Evolutionary conservation across 495 filamentous ascomycete species (phyloP), one percentile per base, ranked within the genome.

Genomic region (Gamarada debralockiae): DNA sequence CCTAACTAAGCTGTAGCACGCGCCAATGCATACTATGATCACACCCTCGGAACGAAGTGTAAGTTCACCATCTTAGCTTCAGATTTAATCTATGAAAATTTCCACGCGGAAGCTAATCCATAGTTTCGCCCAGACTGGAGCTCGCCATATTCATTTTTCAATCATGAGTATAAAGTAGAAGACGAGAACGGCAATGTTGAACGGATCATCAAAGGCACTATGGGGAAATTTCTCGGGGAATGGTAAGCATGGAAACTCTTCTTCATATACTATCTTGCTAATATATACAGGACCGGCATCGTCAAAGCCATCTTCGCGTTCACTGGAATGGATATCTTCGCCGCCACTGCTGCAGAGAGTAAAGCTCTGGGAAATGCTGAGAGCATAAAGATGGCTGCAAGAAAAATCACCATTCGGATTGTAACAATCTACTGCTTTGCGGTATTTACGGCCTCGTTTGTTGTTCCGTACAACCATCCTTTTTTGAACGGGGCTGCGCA

Each of bases 301-400:
- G 65, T 60, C 6, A 62, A 57, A 14, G 65, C 60, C 4, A 27
- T 73, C 12, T 75, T 74, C 55, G 67, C 66, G 0, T 65, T 74
- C 51, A 68, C 77, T 17, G 72, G 72, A 1, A 75, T 80, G 65
- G 70, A 43, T 22, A 43, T 43, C 21, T 58, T 75, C n/a, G 64
- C 71, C 5, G 65, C 70, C 17, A 74, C 71, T 0, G 72, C 69
- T 7, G 56, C 72, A 7, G 72, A 75, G 55, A 74, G 65, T 48
- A 65, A 65, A 31, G 62, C 67, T 12, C 59, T 74, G 1, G 58
- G 63, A 23, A 62, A 66, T 36, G 60, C 62, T 9, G 72, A 75
- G 55, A 69, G 61, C 25, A 70, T 75, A 56, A 75, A 75, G 49
- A 65, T 75, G 53, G 70, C 70, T 0, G 67, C 67, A 10, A 60